A percentile compares a stretch with the other conserved stretches of the same genome.
These are phyloP conservation scores for Xerocomellus dryophilus DNA, from an alignment of 768 basidiomycete species.

Conservation along the genomic window DNA sequence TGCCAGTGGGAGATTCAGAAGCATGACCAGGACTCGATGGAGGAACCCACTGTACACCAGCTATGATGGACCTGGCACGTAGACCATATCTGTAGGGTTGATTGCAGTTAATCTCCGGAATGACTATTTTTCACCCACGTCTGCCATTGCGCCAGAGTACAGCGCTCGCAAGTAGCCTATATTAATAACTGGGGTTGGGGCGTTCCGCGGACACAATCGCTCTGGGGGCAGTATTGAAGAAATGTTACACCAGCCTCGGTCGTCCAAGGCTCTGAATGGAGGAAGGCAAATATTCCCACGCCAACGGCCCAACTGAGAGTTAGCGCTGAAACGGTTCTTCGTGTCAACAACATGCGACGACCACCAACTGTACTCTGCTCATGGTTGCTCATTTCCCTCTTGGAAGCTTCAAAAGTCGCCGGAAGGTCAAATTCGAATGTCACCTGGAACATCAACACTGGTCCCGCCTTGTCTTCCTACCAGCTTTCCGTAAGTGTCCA, in stretches of 20 bases:
- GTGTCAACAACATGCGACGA: constrained; percentile 25
- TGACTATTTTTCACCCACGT: no score
- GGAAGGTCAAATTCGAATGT: constrained; percentile 11
- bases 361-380: constrained; percentile 9
- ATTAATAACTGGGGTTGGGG: no score
- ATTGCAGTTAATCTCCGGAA: not conserved
- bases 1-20: not conserved
- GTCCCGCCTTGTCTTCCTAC: constrained; percentile 22
- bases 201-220: not conserved
- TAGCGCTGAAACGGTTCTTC: not conserved
- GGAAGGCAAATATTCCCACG: constrained; percentile 15
- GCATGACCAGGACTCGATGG: not conserved
- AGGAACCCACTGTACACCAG: not conserved
- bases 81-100: no score
- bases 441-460: constrained; percentile 13
- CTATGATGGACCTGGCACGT: not conserved
- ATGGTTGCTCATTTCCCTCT: constrained; percentile 14
- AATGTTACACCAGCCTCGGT: no score
- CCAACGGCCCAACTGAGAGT: not conserved
- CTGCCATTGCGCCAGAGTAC: not conserved
- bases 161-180: not conserved
- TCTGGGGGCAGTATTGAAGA: no score
- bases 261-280: no score
- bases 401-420: constrained; percentile 2
- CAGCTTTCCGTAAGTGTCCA: constrained; percentile 25